A percentile compares a stretch with the other conserved stretches of the same genome.
Conservation (phyloP, 257 asterid species). For the Thymus quinquecostatus region DNA sequence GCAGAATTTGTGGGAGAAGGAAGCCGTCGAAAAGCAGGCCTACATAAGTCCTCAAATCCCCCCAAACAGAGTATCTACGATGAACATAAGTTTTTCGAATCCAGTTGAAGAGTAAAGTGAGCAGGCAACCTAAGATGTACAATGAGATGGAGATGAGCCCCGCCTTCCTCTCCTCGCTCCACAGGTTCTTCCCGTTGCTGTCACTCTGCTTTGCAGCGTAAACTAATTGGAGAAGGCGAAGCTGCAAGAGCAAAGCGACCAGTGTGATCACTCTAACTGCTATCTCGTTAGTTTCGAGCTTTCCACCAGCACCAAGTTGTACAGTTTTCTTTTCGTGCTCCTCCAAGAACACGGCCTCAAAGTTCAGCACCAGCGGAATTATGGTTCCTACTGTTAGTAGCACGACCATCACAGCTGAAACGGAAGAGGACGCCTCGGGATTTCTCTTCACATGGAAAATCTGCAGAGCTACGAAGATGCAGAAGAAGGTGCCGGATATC, state of each 20-base stretch:
- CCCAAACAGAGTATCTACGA: conserved; percentile 38
- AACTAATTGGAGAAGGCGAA: conserved; percentile 59
- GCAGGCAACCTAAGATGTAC: conserved; percentile 50
- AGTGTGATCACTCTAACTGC: conserved; percentile 55
- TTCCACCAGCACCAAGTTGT: conserved; percentile 37
- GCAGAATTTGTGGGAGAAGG: conserved; percentile 68
- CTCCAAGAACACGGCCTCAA: conserved; percentile 52
- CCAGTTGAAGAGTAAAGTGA: conserved; percentile 44
- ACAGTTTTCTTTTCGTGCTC: conserved; percentile 27
- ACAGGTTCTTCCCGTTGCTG: conserved; percentile 18
- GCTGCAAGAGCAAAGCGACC: conserved; percentile 58
- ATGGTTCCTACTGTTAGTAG: conserved; percentile 60
- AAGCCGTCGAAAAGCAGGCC: conserved; percentile 74
- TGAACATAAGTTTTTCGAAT: conserved; percentile 21
- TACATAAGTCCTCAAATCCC: conserved; percentile 62
- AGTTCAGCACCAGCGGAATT: conserved; percentile 66
- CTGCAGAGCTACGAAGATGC: conserved; percentile 54
- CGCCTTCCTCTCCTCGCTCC: conserved; percentile 45
- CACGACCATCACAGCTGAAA: conserved; percentile 57
- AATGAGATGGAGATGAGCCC: conserved; percentile 29
- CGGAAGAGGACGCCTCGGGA: conserved; percentile 44
- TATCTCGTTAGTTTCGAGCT: conserved; percentile 68
- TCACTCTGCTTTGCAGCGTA: conserved; percentile 46
- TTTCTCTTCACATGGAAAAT: conserved; percentile 56
- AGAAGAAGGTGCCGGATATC: conserved; percentile 56